Evolutionary conservation across 2,329 filamentous ascomycete species (phyloP).

Genomic region (Periglandula ipomoeae): DNA sequence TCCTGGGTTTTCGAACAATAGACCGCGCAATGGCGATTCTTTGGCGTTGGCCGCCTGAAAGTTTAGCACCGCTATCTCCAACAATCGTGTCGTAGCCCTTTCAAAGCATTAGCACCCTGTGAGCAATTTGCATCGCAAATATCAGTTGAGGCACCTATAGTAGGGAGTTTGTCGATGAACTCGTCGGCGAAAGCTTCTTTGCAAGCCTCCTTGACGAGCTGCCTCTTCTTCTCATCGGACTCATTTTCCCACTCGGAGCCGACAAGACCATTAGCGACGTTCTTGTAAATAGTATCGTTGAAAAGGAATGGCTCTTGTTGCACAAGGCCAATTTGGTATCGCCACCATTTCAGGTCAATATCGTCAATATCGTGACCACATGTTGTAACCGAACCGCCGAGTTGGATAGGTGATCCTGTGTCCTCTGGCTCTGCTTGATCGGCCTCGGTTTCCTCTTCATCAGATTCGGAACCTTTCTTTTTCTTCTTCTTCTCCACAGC

Average conservation of each 20-base stretch:
- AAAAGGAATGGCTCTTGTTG: slow-evolving; percentile 46
- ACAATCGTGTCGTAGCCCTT: slow-evolving; percentile 65
- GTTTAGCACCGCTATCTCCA: slow-evolving; percentile 66
- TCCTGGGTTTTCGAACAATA: slow-evolving; percentile 61
- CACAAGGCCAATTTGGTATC: slow-evolving; percentile 43
- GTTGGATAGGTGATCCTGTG: too few relatives aligned
- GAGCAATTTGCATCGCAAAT: too few relatives aligned
- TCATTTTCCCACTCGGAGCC: slow-evolving; percentile 13
- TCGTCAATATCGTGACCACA: slow-evolving; percentile 29
- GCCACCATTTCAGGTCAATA: slow-evolving; percentile 42
- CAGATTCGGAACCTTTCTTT: too few relatives aligned
- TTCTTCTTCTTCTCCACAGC: too few relatives aligned
- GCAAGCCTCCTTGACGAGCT: slow-evolving; percentile 37
- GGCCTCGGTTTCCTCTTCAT: too few relatives aligned
- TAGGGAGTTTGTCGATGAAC: slow-evolving; percentile 42
- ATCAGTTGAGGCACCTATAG: too few relatives aligned
- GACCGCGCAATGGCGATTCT: slow-evolving; percentile 67
- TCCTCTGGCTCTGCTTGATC: too few relatives aligned
- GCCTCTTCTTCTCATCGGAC: slow-evolving; percentile 30
- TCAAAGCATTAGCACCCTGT: slow-evolving; percentile 29
- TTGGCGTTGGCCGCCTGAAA: slow-evolving; percentile 82
- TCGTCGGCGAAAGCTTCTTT: slow-evolving; percentile 42
- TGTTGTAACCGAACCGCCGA: too few relatives aligned
- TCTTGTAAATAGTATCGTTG: slow-evolving; percentile 42
- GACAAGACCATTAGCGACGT: slow-evolving; percentile 39